Evolutionary conservation across 768 basidiomycete genomes (phyloP), one percentile per base, ranked within the genome.

Genomic region (Mrakia hoshinonis): DNA sequence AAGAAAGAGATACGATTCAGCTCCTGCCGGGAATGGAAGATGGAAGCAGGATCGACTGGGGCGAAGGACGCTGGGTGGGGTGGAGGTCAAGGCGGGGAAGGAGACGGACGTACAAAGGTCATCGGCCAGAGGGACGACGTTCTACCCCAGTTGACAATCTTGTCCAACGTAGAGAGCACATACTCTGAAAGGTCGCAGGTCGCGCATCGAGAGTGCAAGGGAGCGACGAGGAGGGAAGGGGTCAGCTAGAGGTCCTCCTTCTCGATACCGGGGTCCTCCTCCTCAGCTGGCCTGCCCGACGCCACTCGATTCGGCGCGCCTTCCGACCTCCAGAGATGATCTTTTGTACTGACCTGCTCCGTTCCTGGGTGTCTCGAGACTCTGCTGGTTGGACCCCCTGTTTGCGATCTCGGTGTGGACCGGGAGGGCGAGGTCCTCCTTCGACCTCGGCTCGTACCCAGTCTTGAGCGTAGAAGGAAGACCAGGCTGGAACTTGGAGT

Each of bases 91-190:
- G 18, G 7, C n/a, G n/a, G 12, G n/a, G 46, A 43, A 18, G 52
- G 15, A 5, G 38, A n/a, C n/a, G 18, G 20, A 67, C 70, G 55
- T 34, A 73, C 70, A 79, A 36, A 43, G 43, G 94, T 97, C 94
- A 98, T 97, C 12, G 96, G 96, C 96, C 96, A 98, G 87, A 97
- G 95, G 49, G 92, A 95, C 71, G 95, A 89, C 81, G 98, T 95
- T 67, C 94, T 83, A 11, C 89, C 95, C 96, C 96, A 98, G 80
- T 97, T 98, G 76, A 89, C 88, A 22, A 98, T 84, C 81, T 98
- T 98, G 83, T 99, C 96, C 68, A 96, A 81, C 0, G 93, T 95
- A 0, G 94, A 92, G 63, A 98, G 83, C 1, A 97, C 94, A 84
- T 97, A 98, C 81, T 99, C 96, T 92, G 76, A 24, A 38, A n/a